Evolutionary conservation across 1,284 basidiomycete genomes (phyloP).

Genomic region (Pseudozyma thailandica): DNA sequence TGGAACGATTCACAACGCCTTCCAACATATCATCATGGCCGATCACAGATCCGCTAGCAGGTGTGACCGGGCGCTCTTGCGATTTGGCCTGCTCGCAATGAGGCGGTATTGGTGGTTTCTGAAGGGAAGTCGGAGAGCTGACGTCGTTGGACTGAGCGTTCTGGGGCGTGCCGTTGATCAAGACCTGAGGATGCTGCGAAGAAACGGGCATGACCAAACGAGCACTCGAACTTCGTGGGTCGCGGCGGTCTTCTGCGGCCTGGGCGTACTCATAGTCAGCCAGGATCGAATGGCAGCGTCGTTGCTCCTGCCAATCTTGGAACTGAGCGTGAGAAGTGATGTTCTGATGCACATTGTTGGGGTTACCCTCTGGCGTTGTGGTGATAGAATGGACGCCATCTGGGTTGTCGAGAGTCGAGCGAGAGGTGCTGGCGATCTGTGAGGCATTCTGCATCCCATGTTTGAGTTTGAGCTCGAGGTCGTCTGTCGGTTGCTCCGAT

Average conservation of each 20-base stretch:
- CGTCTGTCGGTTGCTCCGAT: slow-evolving; percentile 28
- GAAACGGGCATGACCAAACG: slow-evolving; percentile 37
- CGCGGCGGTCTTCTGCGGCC: slow-evolving; percentile 38
- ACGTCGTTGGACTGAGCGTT: slow-evolving; percentile 1
- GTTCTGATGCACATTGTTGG: slow-evolving; percentile 10
- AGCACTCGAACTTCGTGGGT: slow-evolving; percentile 37
- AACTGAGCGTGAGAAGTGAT: slow-evolving; percentile 13
- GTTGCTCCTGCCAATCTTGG: slow-evolving; percentile 40
- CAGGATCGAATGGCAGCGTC: slow-evolving; percentile 35
- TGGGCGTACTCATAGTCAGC: slow-evolving; percentile 34
- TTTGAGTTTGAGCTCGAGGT: slow-evolving; percentile 11
- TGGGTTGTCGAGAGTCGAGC: slow-evolving; percentile 25
- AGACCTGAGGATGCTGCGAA: slow-evolving; percentile 12
- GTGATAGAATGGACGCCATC: slow-evolving; percentile 10
- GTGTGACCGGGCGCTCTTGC: not conserved
- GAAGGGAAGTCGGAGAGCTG: slow-evolving; percentile 1
- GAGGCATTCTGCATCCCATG: slow-evolving; percentile 18
- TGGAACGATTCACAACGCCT: not conserved
- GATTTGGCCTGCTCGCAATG: slow-evolving; percentile 2
- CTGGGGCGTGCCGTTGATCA: slow-evolving; percentile 5
- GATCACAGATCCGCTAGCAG: not conserved
- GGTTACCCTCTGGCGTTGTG: slow-evolving; percentile 1
- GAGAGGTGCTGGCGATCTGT: slow-evolving; percentile 32
- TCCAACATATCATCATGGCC: not conserved
- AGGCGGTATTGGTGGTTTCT: slow-evolving; percentile 12